Conservation (phyloP, 2,329 filamentous ascomycete genomes). For the Clarireedia homoeocarpa region DNA sequence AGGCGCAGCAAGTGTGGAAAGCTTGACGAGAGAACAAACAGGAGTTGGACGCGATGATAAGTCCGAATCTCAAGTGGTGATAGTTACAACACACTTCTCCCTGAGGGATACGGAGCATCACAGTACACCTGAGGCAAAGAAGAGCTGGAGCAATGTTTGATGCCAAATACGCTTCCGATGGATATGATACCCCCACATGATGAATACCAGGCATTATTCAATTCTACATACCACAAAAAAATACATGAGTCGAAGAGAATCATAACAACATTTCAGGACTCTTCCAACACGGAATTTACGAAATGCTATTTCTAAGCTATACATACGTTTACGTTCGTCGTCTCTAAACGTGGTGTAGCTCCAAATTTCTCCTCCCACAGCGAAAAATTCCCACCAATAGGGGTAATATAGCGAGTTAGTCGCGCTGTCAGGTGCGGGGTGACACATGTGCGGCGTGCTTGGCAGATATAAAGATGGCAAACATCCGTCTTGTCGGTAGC, state of each 20-base stretch:
- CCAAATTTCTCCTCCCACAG: neutral
- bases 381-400: slow-evolving; percentile 5
- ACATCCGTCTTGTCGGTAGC: neutral
- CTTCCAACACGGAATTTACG: no score
- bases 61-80: neutral
- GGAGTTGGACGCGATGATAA: neutral
- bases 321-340: neutral
- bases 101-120: neutral
- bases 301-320: no score
- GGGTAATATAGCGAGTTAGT: neutral
- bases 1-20: neutral
- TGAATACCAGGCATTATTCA: neutral
- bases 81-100: neutral
- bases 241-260: no score
- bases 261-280: no score
- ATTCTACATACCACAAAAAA: no score
- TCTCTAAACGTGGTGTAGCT: neutral
- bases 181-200: neutral
- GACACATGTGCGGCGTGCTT: neutral
- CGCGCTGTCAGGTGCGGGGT: neutral
- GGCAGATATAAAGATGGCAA: neutral
- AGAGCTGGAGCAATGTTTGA: slow-evolving; percentile 4
- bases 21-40: neutral
- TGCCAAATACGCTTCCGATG: neutral
- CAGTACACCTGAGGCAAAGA: neutral